Conservation (phyloP, 2,329 filamentous ascomycete species). For the Sporothrix pallida region DNA sequence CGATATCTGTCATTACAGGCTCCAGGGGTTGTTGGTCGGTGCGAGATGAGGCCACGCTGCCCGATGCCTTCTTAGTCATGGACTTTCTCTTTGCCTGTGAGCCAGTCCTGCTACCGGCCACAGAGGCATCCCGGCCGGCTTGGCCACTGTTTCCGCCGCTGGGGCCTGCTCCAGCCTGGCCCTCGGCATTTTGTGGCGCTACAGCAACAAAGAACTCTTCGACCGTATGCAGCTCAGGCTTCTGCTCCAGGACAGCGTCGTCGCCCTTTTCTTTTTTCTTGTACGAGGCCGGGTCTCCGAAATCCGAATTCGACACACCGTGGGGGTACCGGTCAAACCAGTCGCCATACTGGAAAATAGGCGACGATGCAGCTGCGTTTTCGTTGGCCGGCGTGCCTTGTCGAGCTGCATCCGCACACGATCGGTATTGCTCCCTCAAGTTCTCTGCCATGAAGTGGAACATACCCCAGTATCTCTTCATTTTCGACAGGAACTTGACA, state of each 20-base stretch:
- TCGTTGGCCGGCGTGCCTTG: constrained; percentile 63
- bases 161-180: constrained; percentile 35
- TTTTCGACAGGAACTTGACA: constrained; percentile 86
- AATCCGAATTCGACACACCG: constrained; percentile 83
- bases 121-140: constrained; percentile 27
- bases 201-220: constrained; percentile 91
- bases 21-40: constrained; percentile 48
- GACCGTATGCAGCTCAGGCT: constrained; percentile 85
- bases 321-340: constrained; percentile 97
- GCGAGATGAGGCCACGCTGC: constrained; percentile 43
- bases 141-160: constrained; percentile 35
- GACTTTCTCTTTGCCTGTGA: constrained; percentile 48
- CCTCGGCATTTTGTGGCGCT: constrained; percentile 63
- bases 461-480: constrained; percentile 99
- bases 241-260: constrained; percentile 88
- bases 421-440: constrained; percentile 83
- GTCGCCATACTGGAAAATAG: constrained; percentile 93
- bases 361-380: constrained; percentile 53
- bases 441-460: constrained; percentile 97
- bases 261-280: constrained; percentile 77
- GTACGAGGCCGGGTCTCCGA: constrained; percentile 72
- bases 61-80: constrained; percentile 46
- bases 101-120: constrained; percentile 35
- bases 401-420: constrained; percentile 80
- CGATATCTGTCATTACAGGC: constrained; percentile 47